Conservation (phyloP, 805 yeast genomes). For the Cyberlindnera mrakii region DNA sequence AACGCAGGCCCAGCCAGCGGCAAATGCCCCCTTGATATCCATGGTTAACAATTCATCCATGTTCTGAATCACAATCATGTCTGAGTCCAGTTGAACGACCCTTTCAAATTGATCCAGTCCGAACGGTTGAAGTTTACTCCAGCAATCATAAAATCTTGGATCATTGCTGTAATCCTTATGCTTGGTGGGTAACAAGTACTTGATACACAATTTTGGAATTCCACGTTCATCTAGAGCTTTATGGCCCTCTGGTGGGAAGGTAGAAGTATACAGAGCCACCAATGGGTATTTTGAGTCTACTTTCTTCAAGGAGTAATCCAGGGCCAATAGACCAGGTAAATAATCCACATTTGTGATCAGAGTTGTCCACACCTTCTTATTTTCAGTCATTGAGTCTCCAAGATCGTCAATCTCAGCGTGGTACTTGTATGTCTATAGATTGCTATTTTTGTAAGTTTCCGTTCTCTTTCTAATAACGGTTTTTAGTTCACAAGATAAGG, state of each 20-base stretch:
- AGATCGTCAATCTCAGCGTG: too few relatives aligned
- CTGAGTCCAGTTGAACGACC: constrained; percentile 51
- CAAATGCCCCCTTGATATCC: constrained; percentile 38
- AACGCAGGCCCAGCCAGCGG: constrained; percentile 57
- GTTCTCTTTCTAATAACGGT: too few relatives aligned
- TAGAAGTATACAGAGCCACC: constrained; percentile 47
- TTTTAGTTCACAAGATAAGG: too few relatives aligned
- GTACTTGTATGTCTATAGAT: too few relatives aligned
- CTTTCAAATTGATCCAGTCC: constrained; percentile 43
- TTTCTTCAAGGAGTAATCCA: constrained; percentile 40
- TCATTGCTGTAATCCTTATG: constrained; percentile 43
- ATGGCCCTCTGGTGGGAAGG: constrained; percentile 38
- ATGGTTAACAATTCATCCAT: constrained; percentile 56
- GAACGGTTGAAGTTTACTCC: constrained; percentile 57
- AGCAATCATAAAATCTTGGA: constrained; percentile 51
- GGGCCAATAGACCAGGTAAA: constrained; percentile 44
- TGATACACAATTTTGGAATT: constrained; percentile 36
- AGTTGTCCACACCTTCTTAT: constrained; percentile 44
- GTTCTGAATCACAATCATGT: constrained; percentile 50
- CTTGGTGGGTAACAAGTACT: constrained; percentile 36
- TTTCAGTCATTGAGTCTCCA: not conserved
- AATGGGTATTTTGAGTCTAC: constrained; percentile 43
- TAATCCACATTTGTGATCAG: constrained; percentile 47
- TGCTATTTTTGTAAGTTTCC: too few relatives aligned
- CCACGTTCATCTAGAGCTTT: constrained; percentile 31